A percentile compares a stretch with the other conserved stretches of the same genome.
phyloP scores from a whole-genome alignment of 228 moss, liverwort and hornwort genomes.

The Sphagnum fallax region DNA sequence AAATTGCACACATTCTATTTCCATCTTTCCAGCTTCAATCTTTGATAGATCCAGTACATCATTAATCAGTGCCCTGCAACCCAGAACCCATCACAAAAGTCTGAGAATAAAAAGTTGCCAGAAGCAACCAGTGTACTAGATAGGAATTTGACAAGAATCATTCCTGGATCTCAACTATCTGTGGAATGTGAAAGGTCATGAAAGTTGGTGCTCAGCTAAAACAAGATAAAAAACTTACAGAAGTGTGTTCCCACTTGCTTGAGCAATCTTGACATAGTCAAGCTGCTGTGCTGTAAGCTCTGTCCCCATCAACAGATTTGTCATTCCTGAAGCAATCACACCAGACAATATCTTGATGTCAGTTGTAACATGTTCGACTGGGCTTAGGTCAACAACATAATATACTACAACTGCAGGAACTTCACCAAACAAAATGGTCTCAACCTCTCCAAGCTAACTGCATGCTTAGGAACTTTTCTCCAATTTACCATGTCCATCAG shows the following conservation, averaged over 20 bases:
- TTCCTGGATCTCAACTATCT: not conserved
- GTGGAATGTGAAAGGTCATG: not conserved
- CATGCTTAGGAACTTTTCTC: not conserved
- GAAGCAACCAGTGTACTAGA: not conserved
- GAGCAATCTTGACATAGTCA: conserved; percentile 42
- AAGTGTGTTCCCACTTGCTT: conserved; percentile 41
- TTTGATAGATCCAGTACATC: conserved; percentile 83
- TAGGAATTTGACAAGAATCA: not conserved
- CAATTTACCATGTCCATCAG: not conserved
- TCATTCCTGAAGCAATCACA: conserved; percentile 25
- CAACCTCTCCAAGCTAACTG: not conserved
- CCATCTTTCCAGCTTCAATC: conserved; percentile 86
- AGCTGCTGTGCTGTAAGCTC: conserved; percentile 25
- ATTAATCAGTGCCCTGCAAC: conserved; percentile 62
- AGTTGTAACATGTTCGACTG: not conserved
- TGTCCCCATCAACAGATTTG: conserved; percentile 36
- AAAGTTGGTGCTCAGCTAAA: not conserved
- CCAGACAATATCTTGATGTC: too few species aligned
- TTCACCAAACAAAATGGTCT: not conserved
- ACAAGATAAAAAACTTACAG: conserved; percentile 17
- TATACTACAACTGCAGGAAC: not conserved
- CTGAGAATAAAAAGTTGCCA: not conserved
- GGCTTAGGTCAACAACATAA: not conserved
- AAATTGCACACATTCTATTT: conserved; percentile 64
- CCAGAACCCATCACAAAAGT: not conserved